Evolutionary conservation across 768 basidiomycete genomes (phyloP).

Genomic region (Lactarius pseudohatsudake): DNA sequence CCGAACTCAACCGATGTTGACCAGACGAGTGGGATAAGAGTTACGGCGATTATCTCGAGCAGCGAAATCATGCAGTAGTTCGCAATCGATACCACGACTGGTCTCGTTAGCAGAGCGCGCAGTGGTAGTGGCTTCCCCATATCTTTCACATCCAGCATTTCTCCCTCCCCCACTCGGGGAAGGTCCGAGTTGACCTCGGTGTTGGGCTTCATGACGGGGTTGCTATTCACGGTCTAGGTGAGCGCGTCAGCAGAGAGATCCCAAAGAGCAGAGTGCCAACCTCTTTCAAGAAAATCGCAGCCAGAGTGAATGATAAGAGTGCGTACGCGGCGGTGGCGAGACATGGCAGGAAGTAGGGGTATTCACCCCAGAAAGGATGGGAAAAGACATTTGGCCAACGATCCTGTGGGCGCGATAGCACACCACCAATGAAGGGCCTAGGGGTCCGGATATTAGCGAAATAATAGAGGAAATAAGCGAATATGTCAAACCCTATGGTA

Average conservation of each 20-base stretch:
- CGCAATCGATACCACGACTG: conserved; percentile 43
- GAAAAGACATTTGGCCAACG: conserved; percentile 29
- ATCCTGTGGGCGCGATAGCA: conserved; percentile 32
- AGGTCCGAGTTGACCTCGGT: background rate
- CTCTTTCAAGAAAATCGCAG: conserved; percentile 17
- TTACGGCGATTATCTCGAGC: conserved; percentile 40
- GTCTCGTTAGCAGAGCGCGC: conserved; percentile 35
- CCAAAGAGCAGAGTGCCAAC: background rate
- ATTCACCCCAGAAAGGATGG: conserved; percentile 29
- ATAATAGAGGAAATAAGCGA: background rate
- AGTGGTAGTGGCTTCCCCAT: conserved; percentile 34
- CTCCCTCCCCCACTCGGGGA: background rate
- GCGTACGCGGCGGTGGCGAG: conserved; percentile 3
- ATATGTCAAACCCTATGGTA: background rate
- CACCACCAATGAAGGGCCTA: conserved; percentile 30
- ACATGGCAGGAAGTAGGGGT: conserved; percentile 34
- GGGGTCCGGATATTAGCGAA: conserved; percentile 22
- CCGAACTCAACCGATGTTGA: conserved; percentile 44
- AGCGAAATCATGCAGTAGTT: conserved; percentile 47
- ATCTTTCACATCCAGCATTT: background rate
- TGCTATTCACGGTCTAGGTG: background rate
- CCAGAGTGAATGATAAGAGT: background rate
- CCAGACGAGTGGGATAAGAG: conserved; percentile 47
- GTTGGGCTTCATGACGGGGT: background rate
- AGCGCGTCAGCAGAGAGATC: background rate